Conservation (phyloP, 768 basidiomycete species). For the Suillus luteus region DNA sequence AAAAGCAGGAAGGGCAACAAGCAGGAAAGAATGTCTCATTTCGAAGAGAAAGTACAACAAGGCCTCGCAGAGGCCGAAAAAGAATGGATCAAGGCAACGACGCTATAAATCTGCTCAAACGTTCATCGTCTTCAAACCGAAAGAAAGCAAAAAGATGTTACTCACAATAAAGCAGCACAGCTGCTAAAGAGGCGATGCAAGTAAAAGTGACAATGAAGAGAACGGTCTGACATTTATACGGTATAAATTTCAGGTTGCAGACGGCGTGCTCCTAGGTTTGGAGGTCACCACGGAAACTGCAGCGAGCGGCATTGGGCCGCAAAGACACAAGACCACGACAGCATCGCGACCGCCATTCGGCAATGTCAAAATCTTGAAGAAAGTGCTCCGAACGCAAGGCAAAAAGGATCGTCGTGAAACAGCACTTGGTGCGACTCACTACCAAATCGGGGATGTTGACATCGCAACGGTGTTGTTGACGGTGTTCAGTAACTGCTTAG, state of each 20-base stretch:
- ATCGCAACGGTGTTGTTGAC: conserved; percentile 2
- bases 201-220: conserved; percentile 24
- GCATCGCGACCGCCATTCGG: conserved; percentile 13
- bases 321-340: conserved; percentile 8
- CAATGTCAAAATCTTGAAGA: conserved; percentile 6
- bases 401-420: conserved; percentile 3
- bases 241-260: conserved; percentile 5
- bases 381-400: not conserved
- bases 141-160: not conserved
- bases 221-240: conserved; percentile 2
- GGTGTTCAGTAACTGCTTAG: conserved; percentile 18
- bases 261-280: not conserved
- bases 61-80: conserved; percentile 51
- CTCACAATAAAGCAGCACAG: conserved; percentile 48
- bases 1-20: conserved; percentile 43
- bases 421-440: conserved; percentile 4
- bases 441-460: conserved; percentile 18
- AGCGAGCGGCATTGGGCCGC: not conserved
- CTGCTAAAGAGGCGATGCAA: conserved; percentile 42
- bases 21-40: conserved; percentile 53
- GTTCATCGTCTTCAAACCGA: conserved; percentile 1
- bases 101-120: conserved; percentile 16
- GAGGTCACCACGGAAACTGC: conserved; percentile 15
- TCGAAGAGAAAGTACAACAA: conserved; percentile 29
- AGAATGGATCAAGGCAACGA: conserved; percentile 37